Conservation (phyloP, 257 asterid genomes). For the Sherardia arvensis region DNA sequence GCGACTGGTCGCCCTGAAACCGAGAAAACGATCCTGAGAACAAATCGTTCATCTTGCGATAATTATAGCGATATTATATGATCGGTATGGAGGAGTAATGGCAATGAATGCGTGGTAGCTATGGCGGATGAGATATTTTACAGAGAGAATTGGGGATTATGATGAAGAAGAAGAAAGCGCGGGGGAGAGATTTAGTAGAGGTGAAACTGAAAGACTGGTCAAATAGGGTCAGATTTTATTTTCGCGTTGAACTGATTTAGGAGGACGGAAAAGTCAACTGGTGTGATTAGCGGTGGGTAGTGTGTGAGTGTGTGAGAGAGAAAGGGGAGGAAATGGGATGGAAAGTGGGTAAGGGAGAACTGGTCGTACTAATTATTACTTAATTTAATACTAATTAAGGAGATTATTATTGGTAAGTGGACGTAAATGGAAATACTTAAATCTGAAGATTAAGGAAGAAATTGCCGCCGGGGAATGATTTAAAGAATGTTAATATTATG, state of each 20-base stretch:
- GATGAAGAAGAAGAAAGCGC: conserved; percentile 7
- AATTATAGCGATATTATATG: not conserved
- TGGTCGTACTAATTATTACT: not conserved
- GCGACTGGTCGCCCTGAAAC: conserved; percentile 37
- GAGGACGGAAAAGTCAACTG: conserved; percentile 31
- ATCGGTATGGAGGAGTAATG: not conserved
- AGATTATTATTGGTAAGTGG: not conserved
- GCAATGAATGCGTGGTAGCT: conserved; percentile 1
- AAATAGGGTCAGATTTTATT: conserved; percentile 18
- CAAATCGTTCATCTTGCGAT: conserved; percentile 53
- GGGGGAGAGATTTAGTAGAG: not conserved
- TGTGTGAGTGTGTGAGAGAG: not conserved
- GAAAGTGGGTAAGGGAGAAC: not conserved
- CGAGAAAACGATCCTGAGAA: conserved; percentile 64
- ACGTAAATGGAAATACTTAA: not conserved
- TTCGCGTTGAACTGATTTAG: not conserved
- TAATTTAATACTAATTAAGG: not conserved
- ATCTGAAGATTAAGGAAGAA: not conserved
- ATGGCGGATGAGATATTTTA: not conserved
- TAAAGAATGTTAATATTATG: not conserved
- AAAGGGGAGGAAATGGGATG: not conserved
- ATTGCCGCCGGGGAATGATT: not conserved
- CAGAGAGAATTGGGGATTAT: not conserved
- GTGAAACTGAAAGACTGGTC: conserved; percentile 25
- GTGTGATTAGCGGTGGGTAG: not conserved